Evolutionary conservation across 306 rosid species (phyloP).

Genomic region (Quercus suber): DNA sequence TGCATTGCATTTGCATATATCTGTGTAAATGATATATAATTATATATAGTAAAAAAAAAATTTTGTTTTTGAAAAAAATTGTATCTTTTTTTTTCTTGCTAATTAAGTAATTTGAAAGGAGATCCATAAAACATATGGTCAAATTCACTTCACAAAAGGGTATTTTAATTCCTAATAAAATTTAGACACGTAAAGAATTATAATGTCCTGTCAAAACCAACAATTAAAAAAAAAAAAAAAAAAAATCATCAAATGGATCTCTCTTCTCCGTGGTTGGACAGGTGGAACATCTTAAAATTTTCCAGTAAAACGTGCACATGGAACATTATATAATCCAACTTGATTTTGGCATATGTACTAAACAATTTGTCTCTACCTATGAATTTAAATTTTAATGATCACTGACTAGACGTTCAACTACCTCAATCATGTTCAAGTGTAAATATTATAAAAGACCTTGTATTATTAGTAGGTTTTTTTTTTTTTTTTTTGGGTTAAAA

Average conservation of each 20-base stretch:
- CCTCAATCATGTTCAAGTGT: constrained; percentile 6
- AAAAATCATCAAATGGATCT: background rate
- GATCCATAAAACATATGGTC: too few relatives aligned
- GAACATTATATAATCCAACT: background rate
- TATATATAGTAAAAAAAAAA: too few relatives aligned
- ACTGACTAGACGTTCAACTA: constrained; percentile 21
- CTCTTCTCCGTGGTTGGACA: background rate
- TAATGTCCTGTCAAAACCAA: too few relatives aligned
- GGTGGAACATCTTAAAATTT: background rate
- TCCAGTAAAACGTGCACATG: background rate
- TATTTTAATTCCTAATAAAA: too few relatives aligned
- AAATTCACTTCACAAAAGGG: too few relatives aligned
- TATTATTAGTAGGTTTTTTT: background rate
- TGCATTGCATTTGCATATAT: too few relatives aligned
- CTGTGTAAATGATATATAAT: too few relatives aligned
- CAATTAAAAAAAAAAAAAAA: background rate
- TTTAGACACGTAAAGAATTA: too few relatives aligned
- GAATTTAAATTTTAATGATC: background rate
- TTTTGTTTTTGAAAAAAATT: too few relatives aligned
- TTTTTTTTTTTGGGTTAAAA: too few relatives aligned
- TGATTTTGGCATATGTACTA: constrained; percentile 7
- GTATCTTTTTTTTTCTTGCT: too few relatives aligned
- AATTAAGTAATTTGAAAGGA: too few relatives aligned
- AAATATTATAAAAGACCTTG: background rate
- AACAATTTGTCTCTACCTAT: background rate